Percentiles rank a stretch among this genome's conserved stretches.
These are phyloP conservation scores for Anethum foeniculum DNA, from an alignment of 140 eudicot genomes.

Conservation along the genomic window DNA sequence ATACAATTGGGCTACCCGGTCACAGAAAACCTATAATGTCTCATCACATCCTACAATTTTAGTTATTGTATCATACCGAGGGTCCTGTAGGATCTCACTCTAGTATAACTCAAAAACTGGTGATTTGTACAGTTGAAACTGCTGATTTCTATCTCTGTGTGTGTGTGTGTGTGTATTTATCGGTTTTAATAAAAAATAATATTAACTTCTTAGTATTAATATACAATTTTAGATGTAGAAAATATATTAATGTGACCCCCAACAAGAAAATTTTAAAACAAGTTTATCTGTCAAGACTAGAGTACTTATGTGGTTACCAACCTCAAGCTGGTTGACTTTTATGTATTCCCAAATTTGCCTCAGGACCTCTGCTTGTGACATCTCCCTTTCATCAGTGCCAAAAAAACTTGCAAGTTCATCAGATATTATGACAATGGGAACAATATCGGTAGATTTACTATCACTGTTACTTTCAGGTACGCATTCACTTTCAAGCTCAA, in stretches of 20 bases:
- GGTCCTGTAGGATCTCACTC: not conserved
- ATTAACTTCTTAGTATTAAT: not conserved
- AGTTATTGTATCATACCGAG: not conserved
- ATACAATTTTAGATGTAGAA: not conserved
- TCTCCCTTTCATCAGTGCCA: conserved; percentile 45
- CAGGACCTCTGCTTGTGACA: conserved; percentile 46
- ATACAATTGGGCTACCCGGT: not conserved
- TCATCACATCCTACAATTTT: not conserved
- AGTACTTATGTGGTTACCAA: conserved; percentile 11
- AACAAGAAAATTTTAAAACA: not conserved
- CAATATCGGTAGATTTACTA: conserved; percentile 21
- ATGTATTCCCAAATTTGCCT: conserved; percentile 47
- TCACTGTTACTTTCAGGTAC: conserved; percentile 26
- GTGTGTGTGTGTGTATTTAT: not conserved
- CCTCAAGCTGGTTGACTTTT: conserved; percentile 46
- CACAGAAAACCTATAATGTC: not conserved
- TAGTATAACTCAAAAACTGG: not conserved
- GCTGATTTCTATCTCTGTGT: not conserved
- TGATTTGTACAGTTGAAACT: not conserved
- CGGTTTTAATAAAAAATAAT: not conserved
- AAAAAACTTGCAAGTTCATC: conserved; percentile 46
- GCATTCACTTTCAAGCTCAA: conserved; percentile 24
- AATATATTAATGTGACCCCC: not conserved
- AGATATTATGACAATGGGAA: conserved; percentile 43
- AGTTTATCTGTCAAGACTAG: not conserved